Evolutionary conservation across 768 basidiomycete genomes (phyloP), one percentile per base, ranked within the genome.

Genomic region (Grammothele lineata): DNA sequence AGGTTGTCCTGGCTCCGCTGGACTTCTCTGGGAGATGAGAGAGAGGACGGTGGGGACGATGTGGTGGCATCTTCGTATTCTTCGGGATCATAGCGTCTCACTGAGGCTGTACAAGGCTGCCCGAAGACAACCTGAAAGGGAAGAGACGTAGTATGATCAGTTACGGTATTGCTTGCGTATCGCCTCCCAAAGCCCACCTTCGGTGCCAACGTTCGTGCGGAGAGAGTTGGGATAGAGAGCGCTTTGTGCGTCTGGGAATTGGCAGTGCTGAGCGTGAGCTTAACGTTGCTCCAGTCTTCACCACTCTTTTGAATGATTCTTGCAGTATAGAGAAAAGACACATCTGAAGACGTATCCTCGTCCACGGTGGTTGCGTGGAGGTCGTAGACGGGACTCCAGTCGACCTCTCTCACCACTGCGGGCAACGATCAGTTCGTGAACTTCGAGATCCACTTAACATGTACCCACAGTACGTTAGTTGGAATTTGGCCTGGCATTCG

Each of bases 321-420:
- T 0, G 80, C 79, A 21, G 76, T 75, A 54, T 82, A 83, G 50
- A 79, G 74, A 7, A 85, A 66, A 2, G 69, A 52, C 18, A 81
- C 70, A 0, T 66, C 57, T 4, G 72, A 57, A 0, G 71, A 71
- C 3, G 75, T 71, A 46, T 73, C 70, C 0, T 73, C 74, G 11
- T 48, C 67, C 58, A 43, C 71, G 60, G 18, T 56, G n/a, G 72
- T 75, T 2, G 80, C 79, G 48, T 80, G 75, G 1, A 85, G 70
- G 51, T 83, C 81, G 54, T 83, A 83, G 4, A 70, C 71, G 2
- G 80, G 76, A 15, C 60, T 60, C 81, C 81, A 83, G 22, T 59
- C 59, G 2, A 74, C 76, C 25, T 72, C 63, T 38, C 59, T 64
- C 15, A 84, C 80, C 42, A 80, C 82, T 81, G 14, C 27, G 1